Evolutionary conservation across 495 filamentous ascomycete species (phyloP).

Genomic region (Penicillium steckii): DNA sequence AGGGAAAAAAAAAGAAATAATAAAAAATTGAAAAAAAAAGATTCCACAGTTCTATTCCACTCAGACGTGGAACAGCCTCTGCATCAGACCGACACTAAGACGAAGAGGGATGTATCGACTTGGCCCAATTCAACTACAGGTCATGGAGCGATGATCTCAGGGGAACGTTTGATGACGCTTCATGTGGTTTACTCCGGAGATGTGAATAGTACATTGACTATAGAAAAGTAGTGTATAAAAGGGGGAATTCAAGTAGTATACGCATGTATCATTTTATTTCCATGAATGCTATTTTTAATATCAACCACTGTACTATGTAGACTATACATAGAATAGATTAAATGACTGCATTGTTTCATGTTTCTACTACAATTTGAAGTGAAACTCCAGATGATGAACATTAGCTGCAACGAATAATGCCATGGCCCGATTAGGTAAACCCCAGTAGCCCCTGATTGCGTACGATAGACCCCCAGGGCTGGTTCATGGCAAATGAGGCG

Average conservation of each 20-base stretch:
- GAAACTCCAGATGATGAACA: too few relatives aligned
- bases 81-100: conserved; percentile 29
- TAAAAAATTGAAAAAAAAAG: neutral
- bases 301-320: too few relatives aligned
- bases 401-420: neutral
- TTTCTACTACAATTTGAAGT: too few relatives aligned
- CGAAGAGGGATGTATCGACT: conserved; percentile 32
- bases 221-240: too few relatives aligned
- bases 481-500: conserved; percentile 31
- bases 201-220: too few relatives aligned
- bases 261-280: too few relatives aligned
- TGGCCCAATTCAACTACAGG: conserved; percentile 23
- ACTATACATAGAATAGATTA: too few relatives aligned
- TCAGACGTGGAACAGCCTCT: conserved; percentile 33
- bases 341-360: too few relatives aligned
- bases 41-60: conserved; percentile 17
- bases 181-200: too few relatives aligned
- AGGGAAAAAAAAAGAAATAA: conserved; percentile 4
- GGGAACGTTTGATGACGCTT: too few relatives aligned
- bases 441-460: conserved; percentile 28
- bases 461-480: conserved; percentile 20
- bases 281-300: too few relatives aligned
- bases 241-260: too few relatives aligned
- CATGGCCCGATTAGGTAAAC: conserved; percentile 16
- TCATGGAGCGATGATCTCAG: conserved; percentile 27